Base-by-base conservation (phyloP, 2,329 filamentous ascomycete species). In the Exophiala phaeomuriformis region DNA sequence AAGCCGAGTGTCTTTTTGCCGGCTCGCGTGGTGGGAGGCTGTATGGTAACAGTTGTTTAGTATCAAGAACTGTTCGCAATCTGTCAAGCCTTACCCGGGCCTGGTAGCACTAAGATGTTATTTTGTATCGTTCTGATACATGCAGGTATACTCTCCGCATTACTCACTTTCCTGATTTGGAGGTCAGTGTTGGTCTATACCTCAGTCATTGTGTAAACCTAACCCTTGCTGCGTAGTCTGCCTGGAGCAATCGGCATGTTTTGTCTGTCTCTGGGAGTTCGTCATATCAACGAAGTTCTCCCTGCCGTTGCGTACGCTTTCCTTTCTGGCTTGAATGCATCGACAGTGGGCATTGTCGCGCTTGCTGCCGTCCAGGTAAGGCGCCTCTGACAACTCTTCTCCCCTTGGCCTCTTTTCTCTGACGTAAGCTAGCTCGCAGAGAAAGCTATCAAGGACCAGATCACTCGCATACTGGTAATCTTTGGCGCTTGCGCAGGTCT, bases 51-150 rank as follows among this genome's bases (percentile, higher is more conserved):
- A 19, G 19, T 19, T 19, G 19, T 19, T 19, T 43, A 85, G 81
- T 88, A 84, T 67, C 82, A 86, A 66, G 85, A 88, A 63, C 75
- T 88, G 0, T 88, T 89, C 66, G 83, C 81, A 29, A 69, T 88
- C 44, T 80, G 77, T 12, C 84, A 88, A 68, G 81, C 81, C 1
- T 72, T 88, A 1, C 82, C 81, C 0, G 85, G 85, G 0, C 85
- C 85, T 0, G 84, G 62, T 0, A 84, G 80, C 58, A 88, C 85
- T 1, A 88, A 88, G 64, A 84, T 88, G 79, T 65, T 80, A 0
- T 88, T 85, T 56, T 85, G 79, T 55, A 80, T 88, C 37, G 80
- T 81, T 35, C 67, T 85, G 12, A 76, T 87, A 5, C 82, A 81
- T 55, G 77, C 76, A 7, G 84, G 84, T 0, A 70, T 84, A 3